Conservation (phyloP, 257 asterid species). For the Solanum chmielewskii region DNA sequence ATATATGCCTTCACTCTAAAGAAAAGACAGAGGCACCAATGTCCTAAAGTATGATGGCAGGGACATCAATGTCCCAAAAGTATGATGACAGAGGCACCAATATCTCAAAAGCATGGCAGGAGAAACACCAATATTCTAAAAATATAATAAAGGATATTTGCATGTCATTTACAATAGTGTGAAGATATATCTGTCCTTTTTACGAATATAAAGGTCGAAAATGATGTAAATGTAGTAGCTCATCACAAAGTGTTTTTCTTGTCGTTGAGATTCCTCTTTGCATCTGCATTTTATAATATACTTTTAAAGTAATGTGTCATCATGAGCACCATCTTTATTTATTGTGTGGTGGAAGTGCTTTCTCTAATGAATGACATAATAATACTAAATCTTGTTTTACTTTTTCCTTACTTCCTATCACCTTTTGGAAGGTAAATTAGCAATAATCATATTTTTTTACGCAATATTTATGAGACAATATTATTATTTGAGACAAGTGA, state of each 20-base stretch:
- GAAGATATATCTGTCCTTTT: too few relatives aligned
- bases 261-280: not conserved
- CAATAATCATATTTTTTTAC: not conserved
- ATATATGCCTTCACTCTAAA: too few relatives aligned
- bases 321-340: not conserved
- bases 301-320: not conserved
- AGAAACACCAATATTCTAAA: too few relatives aligned
- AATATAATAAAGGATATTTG: too few relatives aligned
- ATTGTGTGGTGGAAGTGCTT: not conserved
- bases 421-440: not conserved
- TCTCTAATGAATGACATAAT: not conserved
- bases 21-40: too few relatives aligned
- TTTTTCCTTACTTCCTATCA: not conserved
- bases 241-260: not conserved
- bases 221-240: not conserved
- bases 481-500: not conserved
- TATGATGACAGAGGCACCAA: rapidly evolving
- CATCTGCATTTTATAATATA: not conserved
- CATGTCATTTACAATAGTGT: too few relatives aligned
- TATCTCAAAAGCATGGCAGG: rapidly evolving
- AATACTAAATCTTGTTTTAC: not conserved
- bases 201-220: not conserved
- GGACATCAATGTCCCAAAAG: too few relatives aligned
- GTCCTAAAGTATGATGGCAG: too few relatives aligned
- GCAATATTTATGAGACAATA: not conserved